Evolutionary conservation across 1,139 yeast genomes (phyloP), one percentile per base, ranked within the genome.

Genomic region (Geotrichum carabidarum): DNA sequence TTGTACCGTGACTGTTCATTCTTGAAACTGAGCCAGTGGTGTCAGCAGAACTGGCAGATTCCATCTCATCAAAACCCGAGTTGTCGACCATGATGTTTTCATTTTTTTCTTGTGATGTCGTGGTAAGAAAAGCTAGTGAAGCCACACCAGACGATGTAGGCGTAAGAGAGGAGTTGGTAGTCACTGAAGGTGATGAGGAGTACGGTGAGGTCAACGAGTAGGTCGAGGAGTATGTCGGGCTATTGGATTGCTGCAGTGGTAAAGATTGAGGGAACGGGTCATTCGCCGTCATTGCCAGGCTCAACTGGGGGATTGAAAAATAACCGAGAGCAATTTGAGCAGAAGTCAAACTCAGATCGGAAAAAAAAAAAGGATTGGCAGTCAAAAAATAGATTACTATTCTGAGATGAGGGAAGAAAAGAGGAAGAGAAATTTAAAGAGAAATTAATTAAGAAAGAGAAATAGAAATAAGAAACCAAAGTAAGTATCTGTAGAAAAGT

Each of bases 201-300:
- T 42, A 42, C n/a, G 44, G 44, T 32, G 44, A 42, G 14, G 42
- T 15, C 11, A 27, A 15, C 15, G 44, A 32, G 37, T 17, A 40
- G 22, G 45, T n/a, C n/a, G 36, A 15, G 17, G 37, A 30, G 17
- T 8, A 18, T 2, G 32, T 14, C 9, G 41, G 22, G 41, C 44
- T 42, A 12, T 8, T 35, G 22, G 38, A 34, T 35, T 36, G 50
- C 41, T 36, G 41, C 12, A 43, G 36, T 7, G 44, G 8, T 14
- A 22, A n/a, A 17, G 41, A 48, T 18, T 32, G 41, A 17, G 15
- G 38, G 22, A 48, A 50, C 7, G 17, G 14, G 49, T 38, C 44
- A 38, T 48, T 48, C 31, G 51, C 44, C 12, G 44, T 37, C 44
- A 41, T 48, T 31, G 38, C 38, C 50, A 18, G 45, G 36, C 31